These are phyloP conservation scores for Exophiala dermatitidis DNA, from an alignment of 2,329 filamentous ascomycete species.

Conservation along the genomic window DNA sequence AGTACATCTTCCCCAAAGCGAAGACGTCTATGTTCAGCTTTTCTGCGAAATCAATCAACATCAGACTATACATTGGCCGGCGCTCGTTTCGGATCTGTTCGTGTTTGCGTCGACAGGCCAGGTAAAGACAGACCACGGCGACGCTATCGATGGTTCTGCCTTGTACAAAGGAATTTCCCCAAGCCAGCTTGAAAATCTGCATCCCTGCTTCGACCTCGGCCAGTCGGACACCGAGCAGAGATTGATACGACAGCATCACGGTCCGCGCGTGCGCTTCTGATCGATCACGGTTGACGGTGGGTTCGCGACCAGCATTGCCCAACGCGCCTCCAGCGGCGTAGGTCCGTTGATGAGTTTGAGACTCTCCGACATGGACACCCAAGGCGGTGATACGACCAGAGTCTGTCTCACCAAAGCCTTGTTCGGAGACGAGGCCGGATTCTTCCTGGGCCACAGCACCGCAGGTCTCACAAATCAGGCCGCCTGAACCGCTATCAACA, in stretches of 20 bases:
- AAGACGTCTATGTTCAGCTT: slow-evolving; percentile 69
- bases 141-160: slow-evolving; percentile 80
- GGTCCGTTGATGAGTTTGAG: slow-evolving; percentile 66
- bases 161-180: slow-evolving; percentile 70
- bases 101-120: slow-evolving; percentile 58
- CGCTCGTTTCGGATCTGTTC: slow-evolving; percentile 47
- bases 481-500: slow-evolving; percentile 38
- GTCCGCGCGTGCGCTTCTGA: slow-evolving; percentile 31
- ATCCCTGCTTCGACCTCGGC: slow-evolving; percentile 49
- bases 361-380: slow-evolving; percentile 77
- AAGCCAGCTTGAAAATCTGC: slow-evolving; percentile 69
- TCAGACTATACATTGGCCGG: slow-evolving; percentile 42
- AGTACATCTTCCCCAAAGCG: slow-evolving; percentile 82
- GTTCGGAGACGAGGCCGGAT: slow-evolving; percentile 85
- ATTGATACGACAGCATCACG: slow-evolving; percentile 56
- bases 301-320: slow-evolving; percentile 29
- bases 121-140: slow-evolving; percentile 83
- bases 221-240: slow-evolving; percentile 53
- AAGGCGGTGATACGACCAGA: slow-evolving; percentile 83
- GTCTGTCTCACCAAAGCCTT: slow-evolving; percentile 82
- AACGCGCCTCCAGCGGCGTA: slow-evolving; percentile 43
- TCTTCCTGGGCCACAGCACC: slow-evolving; percentile 71
- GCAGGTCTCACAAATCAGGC: slow-evolving; percentile 67
- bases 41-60: slow-evolving; percentile 94
- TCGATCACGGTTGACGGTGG: slow-evolving; percentile 32